Evolutionary conservation across 1,139 yeast genomes (phyloP), one percentile per base, ranked within the genome.

Genomic region (Candida albicans): DNA sequence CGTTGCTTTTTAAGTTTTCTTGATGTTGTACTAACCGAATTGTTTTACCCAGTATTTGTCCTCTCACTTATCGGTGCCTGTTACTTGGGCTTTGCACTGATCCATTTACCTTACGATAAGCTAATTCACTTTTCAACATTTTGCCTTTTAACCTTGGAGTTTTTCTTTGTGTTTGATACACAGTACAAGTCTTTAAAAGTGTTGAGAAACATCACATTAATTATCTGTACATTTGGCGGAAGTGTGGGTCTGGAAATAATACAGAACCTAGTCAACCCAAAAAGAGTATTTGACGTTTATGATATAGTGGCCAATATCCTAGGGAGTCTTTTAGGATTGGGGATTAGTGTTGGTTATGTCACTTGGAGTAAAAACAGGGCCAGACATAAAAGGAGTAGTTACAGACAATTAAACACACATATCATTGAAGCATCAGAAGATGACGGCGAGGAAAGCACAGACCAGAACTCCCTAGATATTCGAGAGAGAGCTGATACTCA

Each of bases 91-190:
- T 75, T 81, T 52, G 75, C 82, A 34, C 70, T 67, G 67, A 51
- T 77, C 26, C 65, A 64, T 24, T 52, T 80, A 32, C 51, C 52
- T n/a, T 70, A 79, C 56, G 87, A 82, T 60, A 82, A 82, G 59
- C 50, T 68, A 7, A 56, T 79, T 22, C 87, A 82, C 52, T 75
- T 75, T 43, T 40, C 58, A 14, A 71, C 79, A 24, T 82, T 82
- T 55, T 65, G 73, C 45, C 47, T 77, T 4, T 62, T 82, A 11
- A 77, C 85, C 1, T 55, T 66, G 25, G 77, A 77, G 44, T 78
- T 82, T 55, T 82, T 79, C 66, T 79, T 80, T 67, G 58, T 80
- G 8, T 64, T 81, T 42, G 81, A 80, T 37, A 59, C 70, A 27
- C 53, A 52, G n/a, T 57, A 56, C 36, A 62, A 59, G 43, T 61